Evolutionary conservation across 331 rosid genomes (phyloP).

Genomic region (Spiraea crenata): DNA sequence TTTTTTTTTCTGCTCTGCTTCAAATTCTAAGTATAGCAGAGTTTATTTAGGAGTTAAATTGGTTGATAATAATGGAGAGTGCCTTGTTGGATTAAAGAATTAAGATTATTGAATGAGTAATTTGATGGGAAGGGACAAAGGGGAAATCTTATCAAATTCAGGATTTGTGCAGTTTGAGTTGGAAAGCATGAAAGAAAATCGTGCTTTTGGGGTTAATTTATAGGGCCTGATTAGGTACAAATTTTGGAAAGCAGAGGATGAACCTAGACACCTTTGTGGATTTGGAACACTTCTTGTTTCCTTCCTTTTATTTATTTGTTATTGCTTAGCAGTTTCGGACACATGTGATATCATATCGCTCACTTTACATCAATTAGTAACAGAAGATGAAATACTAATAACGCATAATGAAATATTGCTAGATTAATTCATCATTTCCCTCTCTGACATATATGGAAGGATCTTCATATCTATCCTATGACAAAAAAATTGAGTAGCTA

Average conservation of each 20-base stretch:
- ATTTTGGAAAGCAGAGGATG: conserved; percentile 37
- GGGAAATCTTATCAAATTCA: conserved; percentile 14
- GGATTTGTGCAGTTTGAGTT: neutral
- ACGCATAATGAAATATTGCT: too few relatives aligned
- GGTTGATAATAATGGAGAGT: neutral
- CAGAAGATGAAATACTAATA: too few relatives aligned
- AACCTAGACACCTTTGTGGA: conserved; percentile 49
- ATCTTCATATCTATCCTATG: too few relatives aligned
- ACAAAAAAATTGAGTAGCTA: too few relatives aligned
- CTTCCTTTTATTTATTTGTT: neutral
- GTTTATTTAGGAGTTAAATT: neutral
- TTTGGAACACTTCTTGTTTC: neutral
- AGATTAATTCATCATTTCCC: too few relatives aligned
- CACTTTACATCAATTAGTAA: too few relatives aligned
- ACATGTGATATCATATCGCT: too few relatives aligned
- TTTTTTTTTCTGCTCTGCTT: neutral
- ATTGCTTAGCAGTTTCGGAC: neutral
- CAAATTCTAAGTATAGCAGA: neutral
- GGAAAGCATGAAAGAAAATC: conserved; percentile 10
- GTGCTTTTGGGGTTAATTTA: neutral
- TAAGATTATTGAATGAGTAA: neutral
- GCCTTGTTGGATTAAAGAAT: neutral
- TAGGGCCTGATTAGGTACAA: neutral
- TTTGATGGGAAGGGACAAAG: conserved; percentile 26
- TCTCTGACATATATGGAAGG: too few relatives aligned